Evolutionary conservation across 2,329 filamentous ascomycete genomes (phyloP).

Genomic region (Neurospora sp.): DNA sequence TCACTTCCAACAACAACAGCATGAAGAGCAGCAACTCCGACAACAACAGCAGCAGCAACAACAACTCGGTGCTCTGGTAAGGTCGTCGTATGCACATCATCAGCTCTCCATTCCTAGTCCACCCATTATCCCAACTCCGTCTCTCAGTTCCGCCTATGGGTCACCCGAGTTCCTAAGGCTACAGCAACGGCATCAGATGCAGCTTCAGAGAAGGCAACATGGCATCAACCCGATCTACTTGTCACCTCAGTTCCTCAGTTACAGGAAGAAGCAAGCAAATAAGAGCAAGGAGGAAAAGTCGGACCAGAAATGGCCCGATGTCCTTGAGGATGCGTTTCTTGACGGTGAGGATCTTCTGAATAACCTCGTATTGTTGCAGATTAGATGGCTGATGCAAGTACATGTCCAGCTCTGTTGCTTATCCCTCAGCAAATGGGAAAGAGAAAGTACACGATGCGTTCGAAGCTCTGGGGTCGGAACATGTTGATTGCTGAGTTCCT

Average conservation of each 20-base stretch:
- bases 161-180: conserved; percentile 16
- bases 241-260: conserved; percentile 53
- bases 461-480: conserved; percentile 56
- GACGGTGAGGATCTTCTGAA: conserved; percentile 40
- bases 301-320: conserved; percentile 51
- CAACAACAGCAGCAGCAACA: background rate
- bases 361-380: background rate
- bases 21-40: conserved; percentile 12
- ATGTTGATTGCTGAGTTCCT: conserved; percentile 62
- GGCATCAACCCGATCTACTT: conserved; percentile 47
- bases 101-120: conserved; percentile 32
- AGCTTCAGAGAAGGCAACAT: conserved; percentile 23
- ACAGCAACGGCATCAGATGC: conserved; percentile 22
- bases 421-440: conserved; percentile 54
- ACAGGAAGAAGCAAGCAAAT: conserved; percentile 54
- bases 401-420: conserved; percentile 45
- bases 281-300: conserved; percentile 55
- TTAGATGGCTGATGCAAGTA: conserved; percentile 5
- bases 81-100: conserved; percentile 19
- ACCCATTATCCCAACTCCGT: conserved; percentile 39
- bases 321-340: conserved; percentile 56
- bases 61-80: conserved; percentile 7
- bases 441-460: conserved; percentile 55
- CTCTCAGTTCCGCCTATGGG: conserved; percentile 39
- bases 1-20: conserved; percentile 6